phyloP scores from a whole-genome alignment of 768 basidiomycete genomes.

The Boletus subcaerulescens region DNA sequence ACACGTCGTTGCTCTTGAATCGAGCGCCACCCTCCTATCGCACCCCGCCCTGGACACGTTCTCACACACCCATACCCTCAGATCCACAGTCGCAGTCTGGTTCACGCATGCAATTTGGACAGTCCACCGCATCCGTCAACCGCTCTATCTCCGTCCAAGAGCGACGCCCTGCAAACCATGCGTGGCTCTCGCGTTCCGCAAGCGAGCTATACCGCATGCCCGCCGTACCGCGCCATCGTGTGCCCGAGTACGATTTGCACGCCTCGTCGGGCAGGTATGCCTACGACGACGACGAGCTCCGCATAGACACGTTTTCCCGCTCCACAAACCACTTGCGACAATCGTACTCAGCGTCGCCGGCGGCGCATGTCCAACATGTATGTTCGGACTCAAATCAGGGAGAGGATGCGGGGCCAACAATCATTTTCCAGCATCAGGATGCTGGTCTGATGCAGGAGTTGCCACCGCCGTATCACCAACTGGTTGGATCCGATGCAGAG shows the following conservation, averaged over 20 bases:
- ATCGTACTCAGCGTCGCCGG: conserved; percentile 19
- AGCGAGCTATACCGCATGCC: conserved; percentile 19
- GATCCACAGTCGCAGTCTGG: background rate
- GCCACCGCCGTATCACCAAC: conserved; percentile 27
- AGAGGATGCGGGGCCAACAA: background rate
- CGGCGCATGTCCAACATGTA: background rate
- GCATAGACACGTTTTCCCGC: background rate
- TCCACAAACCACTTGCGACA: conserved; percentile 17
- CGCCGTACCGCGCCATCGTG: background rate
- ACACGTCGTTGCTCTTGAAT: background rate
- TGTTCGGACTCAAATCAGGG: background rate
- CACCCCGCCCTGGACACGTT: background rate
- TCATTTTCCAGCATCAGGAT: conserved; percentile 19
- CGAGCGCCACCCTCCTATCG: background rate
- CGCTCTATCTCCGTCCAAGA: conserved; percentile 3
- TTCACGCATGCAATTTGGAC: background rate
- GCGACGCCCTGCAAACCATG: conserved; percentile 11
- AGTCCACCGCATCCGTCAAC: background rate
- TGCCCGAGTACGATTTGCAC: background rate
- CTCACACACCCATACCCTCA: background rate
- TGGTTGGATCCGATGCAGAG: background rate
- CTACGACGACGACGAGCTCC: background rate
- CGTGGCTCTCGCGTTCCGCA: conserved; percentile 21
- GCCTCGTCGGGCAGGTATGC: background rate
- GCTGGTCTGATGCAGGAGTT: conserved; percentile 17